These are phyloP conservation scores for Cryptosporidium bovis DNA, from an alignment of 169 alveolate genomes.

Conservation along the genomic window DNA sequence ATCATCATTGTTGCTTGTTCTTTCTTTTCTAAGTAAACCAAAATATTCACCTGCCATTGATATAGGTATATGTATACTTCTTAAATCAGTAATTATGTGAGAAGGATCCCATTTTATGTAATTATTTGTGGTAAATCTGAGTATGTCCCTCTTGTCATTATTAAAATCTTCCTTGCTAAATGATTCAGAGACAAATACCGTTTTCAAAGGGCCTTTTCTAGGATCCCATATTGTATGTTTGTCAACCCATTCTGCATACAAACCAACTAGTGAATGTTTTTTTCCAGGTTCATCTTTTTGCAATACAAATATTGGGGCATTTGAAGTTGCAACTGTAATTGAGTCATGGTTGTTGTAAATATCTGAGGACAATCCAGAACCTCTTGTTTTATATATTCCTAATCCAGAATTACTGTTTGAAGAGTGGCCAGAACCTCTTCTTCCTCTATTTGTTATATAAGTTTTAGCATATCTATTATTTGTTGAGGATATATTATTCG, in stretches of 20 bases:
- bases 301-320: conserved; percentile 61
- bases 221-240: conserved; percentile 54
- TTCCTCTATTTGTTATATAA: conserved; percentile 33
- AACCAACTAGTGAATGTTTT: conserved; percentile 49
- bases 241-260: conserved; percentile 73
- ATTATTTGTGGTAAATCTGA: conserved; percentile 57
- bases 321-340: conserved; percentile 13
- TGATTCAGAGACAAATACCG: conserved; percentile 58
- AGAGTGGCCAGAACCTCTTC: conserved; percentile 4
- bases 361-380: conserved; percentile 44
- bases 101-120: conserved; percentile 70
- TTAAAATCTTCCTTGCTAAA: not conserved
- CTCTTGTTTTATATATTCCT: conserved; percentile 61
- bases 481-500: not conserved
- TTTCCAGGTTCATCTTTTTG: conserved; percentile 65
- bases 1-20: conserved; percentile 2
- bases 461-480: conserved; percentile 60
- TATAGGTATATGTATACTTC: conserved; percentile 69
- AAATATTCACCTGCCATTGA: conserved; percentile 70
- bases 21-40: conserved; percentile 58
- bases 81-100: conserved; percentile 50
- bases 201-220: conserved; percentile 66
- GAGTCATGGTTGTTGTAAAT: not conserved
- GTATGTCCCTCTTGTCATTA: conserved; percentile 28
- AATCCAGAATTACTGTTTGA: not conserved